A percentile compares a stretch with the other conserved stretches of the same genome.
Evolutionary conservation across 78 protist genomes (phyloP).

Genomic region (Mastigamoeba balamuthi): DNA sequence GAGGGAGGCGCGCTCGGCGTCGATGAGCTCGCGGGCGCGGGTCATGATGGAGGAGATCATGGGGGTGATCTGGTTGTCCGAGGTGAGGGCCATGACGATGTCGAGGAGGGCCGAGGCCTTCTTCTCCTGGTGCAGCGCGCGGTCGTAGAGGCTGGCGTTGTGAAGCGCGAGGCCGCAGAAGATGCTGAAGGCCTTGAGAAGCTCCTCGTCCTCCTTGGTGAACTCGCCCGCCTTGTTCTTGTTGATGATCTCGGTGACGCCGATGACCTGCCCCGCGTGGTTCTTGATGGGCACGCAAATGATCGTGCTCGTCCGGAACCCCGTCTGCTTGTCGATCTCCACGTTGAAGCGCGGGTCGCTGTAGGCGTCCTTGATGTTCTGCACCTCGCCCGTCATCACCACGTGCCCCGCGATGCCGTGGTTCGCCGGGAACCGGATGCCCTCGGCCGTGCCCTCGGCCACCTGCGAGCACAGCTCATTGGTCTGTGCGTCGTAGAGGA

Average conservation of each 20-base stretch:
- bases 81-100: not conserved
- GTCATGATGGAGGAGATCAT: not conserved
- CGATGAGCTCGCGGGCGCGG: not conserved
- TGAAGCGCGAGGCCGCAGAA: slow-evolving; percentile 3
- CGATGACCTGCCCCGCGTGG: not conserved
- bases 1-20: slow-evolving; percentile 4
- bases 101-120: not conserved
- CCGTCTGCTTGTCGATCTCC: slow-evolving; percentile 8
- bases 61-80: not conserved
- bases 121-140: not conserved
- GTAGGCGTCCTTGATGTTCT: slow-evolving; percentile 8
- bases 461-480: slow-evolving; percentile 6
- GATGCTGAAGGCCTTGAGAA: slow-evolving; percentile 7
- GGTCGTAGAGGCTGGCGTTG: slow-evolving; percentile 1
- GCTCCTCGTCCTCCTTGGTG: slow-evolving; percentile 5
- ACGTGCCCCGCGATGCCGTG: slow-evolving; percentile 13
- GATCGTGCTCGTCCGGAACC: not conserved
- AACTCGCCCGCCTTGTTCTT: not conserved
- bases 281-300: slow-evolving; percentile 15
- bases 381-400: slow-evolving; percentile 5
- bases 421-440: not conserved
- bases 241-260: slow-evolving; percentile 27
- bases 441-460: slow-evolving; percentile 3
- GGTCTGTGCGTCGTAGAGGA: not conserved
- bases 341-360: slow-evolving; percentile 23